Base-by-base conservation (phyloP, 129 eudicot species). In the Apium graveolens region DNA sequence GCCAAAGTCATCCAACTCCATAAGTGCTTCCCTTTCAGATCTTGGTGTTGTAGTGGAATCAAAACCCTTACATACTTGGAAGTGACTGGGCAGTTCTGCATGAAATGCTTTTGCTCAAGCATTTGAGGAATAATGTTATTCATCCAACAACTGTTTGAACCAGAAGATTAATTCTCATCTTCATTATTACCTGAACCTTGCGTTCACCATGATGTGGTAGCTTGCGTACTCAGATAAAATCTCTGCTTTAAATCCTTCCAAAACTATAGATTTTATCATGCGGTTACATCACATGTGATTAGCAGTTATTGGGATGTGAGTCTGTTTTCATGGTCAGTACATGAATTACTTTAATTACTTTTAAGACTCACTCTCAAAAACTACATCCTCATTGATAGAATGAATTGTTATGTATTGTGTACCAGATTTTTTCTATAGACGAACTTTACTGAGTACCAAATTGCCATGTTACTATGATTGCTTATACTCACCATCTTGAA, bases 41-140 rank as follows among this genome's bases (percentile, higher is more conserved):
- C 88, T 95, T 80, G 86, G 81, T 32, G 92, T 88, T 34, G 89
- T 96, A 55, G 72, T 95, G 91, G 96, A 90, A 85, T 84, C 84
- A 27, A 27, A 89, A 92, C 85, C 87, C 96, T 60, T 66, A 68
- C 35, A 38, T 83, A 71, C 91, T 95, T 76, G 99, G 99, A 38
- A 91, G 74, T 70, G 88, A 92, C 85, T 95, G 99, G 99, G 76
- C 95, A 32, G 37, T 80, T 11, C 97, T 84, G 27, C 87, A 85
- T 24, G 96, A 92, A 90, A 86, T 81, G 78, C 88, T 70, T 77
- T 83, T 24, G 75, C 74, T 75, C 79, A 76, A 46, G 69, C 83
- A 37, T 69, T 45, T 72, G 79, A 73, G 46, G 83, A 83, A 79
- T 83, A 84, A 80, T 76, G 51, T 37, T n/a, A 74, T 20, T 48